These are phyloP conservation scores for Auricularia sp. DNA, from an alignment of 768 basidiomycete species.

Conservation along the genomic window DNA sequence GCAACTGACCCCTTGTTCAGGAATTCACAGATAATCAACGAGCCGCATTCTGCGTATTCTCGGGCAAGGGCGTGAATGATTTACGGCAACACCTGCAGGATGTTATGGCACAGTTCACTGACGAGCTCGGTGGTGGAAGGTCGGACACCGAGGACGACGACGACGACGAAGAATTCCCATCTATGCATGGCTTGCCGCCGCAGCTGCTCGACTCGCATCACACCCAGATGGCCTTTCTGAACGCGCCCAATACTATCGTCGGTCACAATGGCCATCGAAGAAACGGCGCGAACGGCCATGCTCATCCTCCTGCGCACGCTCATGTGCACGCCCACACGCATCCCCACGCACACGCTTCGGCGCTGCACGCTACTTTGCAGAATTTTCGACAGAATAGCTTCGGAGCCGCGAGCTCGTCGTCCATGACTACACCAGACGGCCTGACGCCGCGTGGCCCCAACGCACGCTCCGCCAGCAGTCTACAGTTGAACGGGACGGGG, in stretches of 20 bases:
- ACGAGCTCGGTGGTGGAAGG: background rate
- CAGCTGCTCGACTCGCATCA: background rate
- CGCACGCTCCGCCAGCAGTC: background rate
- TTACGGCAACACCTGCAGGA: conserved; percentile 58
- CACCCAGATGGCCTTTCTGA: background rate
- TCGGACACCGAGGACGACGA: background rate
- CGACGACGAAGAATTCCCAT: background rate
- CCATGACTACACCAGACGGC: background rate
- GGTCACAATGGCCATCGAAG: no score
- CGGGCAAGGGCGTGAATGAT: conserved; percentile 78
- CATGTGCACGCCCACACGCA: background rate
- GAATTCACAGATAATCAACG: conserved; percentile 89
- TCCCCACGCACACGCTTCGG: background rate
- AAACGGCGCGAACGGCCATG: no score
- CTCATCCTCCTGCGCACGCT: no score
- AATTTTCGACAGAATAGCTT: background rate
- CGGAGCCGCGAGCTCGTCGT: background rate
- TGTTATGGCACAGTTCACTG: background rate
- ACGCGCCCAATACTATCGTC: background rate
- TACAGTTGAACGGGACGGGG: background rate
- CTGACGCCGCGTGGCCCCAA: background rate
- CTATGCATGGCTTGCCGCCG: background rate
- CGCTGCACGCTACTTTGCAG: background rate
- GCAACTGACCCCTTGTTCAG: conserved; percentile 29
- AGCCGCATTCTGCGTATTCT: conserved; percentile 91